Base-by-base conservation (phyloP, 352 stramenopile genomes). In the Thraustochytrium sp. region DNA sequence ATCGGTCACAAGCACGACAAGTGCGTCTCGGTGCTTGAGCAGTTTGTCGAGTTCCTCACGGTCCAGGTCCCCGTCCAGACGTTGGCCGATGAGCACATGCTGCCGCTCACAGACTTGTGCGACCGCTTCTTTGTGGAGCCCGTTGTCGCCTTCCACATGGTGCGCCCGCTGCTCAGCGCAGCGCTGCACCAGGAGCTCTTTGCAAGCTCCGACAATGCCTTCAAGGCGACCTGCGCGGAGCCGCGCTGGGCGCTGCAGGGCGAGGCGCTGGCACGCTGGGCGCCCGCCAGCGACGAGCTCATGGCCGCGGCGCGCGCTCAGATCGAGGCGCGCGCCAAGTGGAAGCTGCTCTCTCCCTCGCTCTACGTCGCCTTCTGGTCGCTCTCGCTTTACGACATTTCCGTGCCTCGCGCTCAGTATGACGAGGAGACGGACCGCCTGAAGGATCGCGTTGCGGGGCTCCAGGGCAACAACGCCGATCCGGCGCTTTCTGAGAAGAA, bases 1-100 rank as follows among this genome's bases (percentile, higher is more conserved):
- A 44, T 80, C 38, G 68, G 68, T 13, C 68, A 80, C 68, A 80
- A 80, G 68, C 40, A 80, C 46, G 68, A 80, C 51, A 80, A 8
- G 51, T 80, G 68, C 51, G 46, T 21, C 37, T 48, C 46, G 21
- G 68, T 80, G 18, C 42, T 80, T 23, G 53, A 49, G 48, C 68
- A 80, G 38, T 80, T 80, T 46, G 4, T 80, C 18, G 68, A 61
- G 40, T 80, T 80, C 38, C 26, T 80, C 44, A 44, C 68, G 11
- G 34, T 63, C 13, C 68, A 80, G 44, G 40, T 80, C 29, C 68
- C 68, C 18, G 68, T 80, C 4, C 48, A 80, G 26, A 44, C 26
- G 13, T 34, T 80, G 11, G 68, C 68, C 11, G 34, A 42, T 26
- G 40, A 44, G 34, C 68, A 80, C 68, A 23, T 80, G 5, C 21